These are phyloP conservation scores for Colletotrichum eremochloae DNA, from an alignment of 2,329 filamentous ascomycete genomes.

Conservation along the genomic window DNA sequence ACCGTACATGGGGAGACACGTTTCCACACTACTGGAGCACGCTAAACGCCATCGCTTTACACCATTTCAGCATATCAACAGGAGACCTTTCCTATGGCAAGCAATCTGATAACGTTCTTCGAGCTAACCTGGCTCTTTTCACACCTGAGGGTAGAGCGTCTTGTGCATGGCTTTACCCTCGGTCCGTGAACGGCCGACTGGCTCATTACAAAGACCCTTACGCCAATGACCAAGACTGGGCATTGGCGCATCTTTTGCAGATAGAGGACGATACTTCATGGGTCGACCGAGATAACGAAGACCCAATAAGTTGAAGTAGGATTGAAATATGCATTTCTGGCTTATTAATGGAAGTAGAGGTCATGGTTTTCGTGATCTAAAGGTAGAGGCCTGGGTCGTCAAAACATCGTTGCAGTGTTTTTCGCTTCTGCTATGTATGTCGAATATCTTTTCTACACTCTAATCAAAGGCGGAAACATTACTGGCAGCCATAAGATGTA, in stretches of 20 bases:
- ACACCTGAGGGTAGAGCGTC: conserved; percentile 31
- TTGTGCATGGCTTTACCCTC: conserved; percentile 40
- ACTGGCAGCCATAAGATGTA: too few species aligned
- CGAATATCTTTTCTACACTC: too few species aligned
- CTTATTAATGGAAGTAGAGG: not conserved
- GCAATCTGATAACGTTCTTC: conserved; percentile 23
- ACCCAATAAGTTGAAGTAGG: not conserved
- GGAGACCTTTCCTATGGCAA: not conserved
- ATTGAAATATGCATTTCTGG: not conserved
- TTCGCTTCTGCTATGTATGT: too few species aligned
- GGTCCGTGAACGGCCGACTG: conserved; percentile 31
- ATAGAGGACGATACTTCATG: conserved; percentile 25
- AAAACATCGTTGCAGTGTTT: too few species aligned
- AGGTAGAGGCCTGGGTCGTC: not conserved
- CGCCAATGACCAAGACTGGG: conserved; percentile 40
- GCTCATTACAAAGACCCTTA: conserved; percentile 38
- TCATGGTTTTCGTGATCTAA: too few species aligned
- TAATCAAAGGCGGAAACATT: too few species aligned
- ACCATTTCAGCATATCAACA: conserved; percentile 31
- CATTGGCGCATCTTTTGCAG: conserved; percentile 33
- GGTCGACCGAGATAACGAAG: not conserved
- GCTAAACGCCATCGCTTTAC: conserved; percentile 32
- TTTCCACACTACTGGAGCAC: conserved; percentile 42
- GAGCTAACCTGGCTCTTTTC: conserved; percentile 33
- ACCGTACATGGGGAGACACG: conserved; percentile 39